phyloP scores from a whole-genome alignment of 2,329 filamentous ascomycete species.

The Ascochyta lentis region DNA sequence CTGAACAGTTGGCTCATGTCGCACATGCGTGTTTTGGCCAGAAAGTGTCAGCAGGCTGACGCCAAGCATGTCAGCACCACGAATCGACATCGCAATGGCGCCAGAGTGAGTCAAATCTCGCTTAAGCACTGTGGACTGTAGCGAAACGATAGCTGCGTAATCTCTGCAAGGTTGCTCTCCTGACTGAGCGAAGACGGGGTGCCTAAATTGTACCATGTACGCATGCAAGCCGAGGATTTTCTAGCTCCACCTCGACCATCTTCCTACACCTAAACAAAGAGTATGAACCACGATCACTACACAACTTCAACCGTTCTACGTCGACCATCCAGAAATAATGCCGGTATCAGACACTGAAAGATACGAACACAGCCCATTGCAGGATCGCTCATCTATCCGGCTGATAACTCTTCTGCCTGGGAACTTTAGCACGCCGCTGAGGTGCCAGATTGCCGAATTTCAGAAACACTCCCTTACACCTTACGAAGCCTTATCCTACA shows the following conservation, averaged over 20 bases:
- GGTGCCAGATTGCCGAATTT: background rate
- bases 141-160: background rate
- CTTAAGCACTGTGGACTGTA: background rate
- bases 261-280: background rate
- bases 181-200: no score
- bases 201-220: no score
- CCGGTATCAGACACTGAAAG: background rate
- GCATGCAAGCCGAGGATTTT: no score
- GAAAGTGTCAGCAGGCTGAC: background rate
- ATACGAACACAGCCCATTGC: constrained; percentile 2
- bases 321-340: background rate
- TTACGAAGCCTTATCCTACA: constrained; percentile 16
- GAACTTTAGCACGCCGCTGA: background rate
- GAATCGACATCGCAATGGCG: no score
- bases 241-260: background rate
- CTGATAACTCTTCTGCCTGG: constrained; percentile 8
- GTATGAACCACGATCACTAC: background rate
- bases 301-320: no score
- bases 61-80: constrained; percentile 9
- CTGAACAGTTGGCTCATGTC: no score
- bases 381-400: background rate
- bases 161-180: background rate
- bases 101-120: background rate
- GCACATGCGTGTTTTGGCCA: no score
- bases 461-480: background rate